Base-by-base conservation (phyloP, 2,329 filamentous ascomycete species). In the Phyllosticta ampelicida region DNA sequence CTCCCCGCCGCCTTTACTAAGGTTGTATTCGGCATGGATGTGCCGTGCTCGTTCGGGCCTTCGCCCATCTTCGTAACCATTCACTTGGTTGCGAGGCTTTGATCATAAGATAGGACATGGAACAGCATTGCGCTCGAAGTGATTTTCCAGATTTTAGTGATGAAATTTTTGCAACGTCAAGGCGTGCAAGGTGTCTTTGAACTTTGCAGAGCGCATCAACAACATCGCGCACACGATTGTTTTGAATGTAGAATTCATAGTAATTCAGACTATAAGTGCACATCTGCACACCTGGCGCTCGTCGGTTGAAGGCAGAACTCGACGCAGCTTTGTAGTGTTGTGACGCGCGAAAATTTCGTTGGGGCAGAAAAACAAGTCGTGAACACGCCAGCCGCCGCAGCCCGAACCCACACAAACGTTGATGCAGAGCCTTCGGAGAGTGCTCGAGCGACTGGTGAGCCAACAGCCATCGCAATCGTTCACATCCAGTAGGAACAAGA, bases 1-100 rank as follows among this genome's bases (percentile, higher is more conserved):
- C 94, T 69, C 94, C 94, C 70, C 94, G 90, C 85, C 90, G 94
- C 75, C 80, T 99, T 70, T 99, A 96, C 86, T 99, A 97, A 76
- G 74, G 67, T 65, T 62, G 20, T 50, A 16, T 20, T 44, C 29
- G 19, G 48, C n/a, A 56, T 10, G 50, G 19, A 44, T 13, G 10
- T 60, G 54, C 48, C n/a, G 36, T 56, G 36, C 36, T 44, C 57
- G n/a, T n/a, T 59, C 54, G 57, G 53, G 53, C 57, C 53, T 48
- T 59, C 48, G 20, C 49, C 51, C 36, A 29, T 44, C 51, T 30
- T 53, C 53, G 48, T 48, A 49, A n/a, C 30, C 57, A 28, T 29
- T 18, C 51, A 20, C n/a, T 29, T 51, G 20, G n/a, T 23, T 53
- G 53, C 53, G 57, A 29, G 50, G 30, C 29, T 52, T 20, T 29